Percentiles rank a stretch among this genome's conserved stretches.
Evolutionary conservation across 139 green algal genomes (phyloP).

Genomic region (Volvox africanus): DNA sequence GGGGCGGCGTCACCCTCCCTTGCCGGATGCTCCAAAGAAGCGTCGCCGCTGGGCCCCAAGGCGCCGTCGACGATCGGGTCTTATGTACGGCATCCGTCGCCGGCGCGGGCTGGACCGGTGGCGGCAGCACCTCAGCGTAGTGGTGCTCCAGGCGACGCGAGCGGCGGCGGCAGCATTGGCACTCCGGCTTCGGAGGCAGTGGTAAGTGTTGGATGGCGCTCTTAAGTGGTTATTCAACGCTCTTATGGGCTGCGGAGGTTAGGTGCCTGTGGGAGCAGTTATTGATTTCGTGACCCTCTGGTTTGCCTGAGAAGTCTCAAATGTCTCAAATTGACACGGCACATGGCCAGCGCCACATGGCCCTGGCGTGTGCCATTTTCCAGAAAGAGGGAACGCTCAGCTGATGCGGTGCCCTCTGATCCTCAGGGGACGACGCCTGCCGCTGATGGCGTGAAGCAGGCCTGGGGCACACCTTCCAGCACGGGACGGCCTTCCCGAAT

Average conservation of each 20-base stretch:
- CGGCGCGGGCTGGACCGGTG: background rate
- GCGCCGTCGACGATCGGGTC: constrained; percentile 37
- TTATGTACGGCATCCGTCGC: constrained; percentile 35
- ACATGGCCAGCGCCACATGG: no score
- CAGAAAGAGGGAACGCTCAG: no score
- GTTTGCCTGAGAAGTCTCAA: no score
- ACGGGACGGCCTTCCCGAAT: background rate
- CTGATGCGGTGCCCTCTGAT: background rate
- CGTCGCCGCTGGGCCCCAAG: background rate
- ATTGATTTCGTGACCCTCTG: no score
- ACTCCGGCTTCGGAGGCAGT: background rate
- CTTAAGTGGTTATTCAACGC: no score
- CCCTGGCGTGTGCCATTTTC: no score
- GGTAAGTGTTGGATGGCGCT: background rate
- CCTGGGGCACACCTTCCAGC: constrained; percentile 25
- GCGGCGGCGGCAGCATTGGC: background rate
- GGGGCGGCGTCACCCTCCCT: background rate
- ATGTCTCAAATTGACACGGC: no score
- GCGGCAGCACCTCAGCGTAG: background rate
- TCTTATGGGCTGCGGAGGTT: no score
- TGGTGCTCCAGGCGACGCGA: background rate
- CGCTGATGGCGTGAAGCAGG: background rate
- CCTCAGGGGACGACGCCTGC: background rate
- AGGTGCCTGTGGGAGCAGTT: no score
- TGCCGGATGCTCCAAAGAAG: background rate